Evolutionary conservation across 345 rosid species (phyloP), one percentile per base, ranked within the genome.

Genomic region (Carallia brachiata): DNA sequence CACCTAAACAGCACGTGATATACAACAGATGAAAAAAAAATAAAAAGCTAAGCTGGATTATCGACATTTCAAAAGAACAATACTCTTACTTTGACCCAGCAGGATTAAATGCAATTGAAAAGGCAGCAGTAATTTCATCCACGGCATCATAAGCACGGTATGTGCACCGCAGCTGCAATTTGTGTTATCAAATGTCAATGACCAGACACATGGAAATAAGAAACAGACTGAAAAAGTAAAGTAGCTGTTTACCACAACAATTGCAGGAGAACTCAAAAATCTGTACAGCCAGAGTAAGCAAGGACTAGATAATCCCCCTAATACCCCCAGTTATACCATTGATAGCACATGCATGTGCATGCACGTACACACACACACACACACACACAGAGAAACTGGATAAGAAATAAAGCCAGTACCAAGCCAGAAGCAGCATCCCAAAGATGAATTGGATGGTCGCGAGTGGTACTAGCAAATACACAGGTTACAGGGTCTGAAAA

Each of bases 391-490:
- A 57, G 9, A 10, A 39, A n/a, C 10, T 36, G 6, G 30, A 13
- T 27, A 70, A 40, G 32, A 69, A 13, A 60, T 6, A 69, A 65
- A 74, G 62, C 69, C 16, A 81, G 65, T 81, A 95, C 99, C 98
- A 81, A 78, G 82, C 97, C 98, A 74, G 97, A 84, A 72, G 88
- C 71, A 67, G 97, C 93, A 81, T 95, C 99, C 98, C 96, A 92
- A 61, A 95, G 89, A 89, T 95, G 99, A 71, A 95, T 95, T 1
- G 99, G 99, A 81, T 92, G 99, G 86, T 95, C 99, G 60, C 94
- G 94, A 39, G 90, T 86, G 2, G 90, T 80, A 61, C 84, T 89
- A 62, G 98, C 99, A 58, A 95, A 92, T 32, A 95, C 98, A 70
- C 96, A 95, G 54, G 88, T 86, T 61, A 81, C 84, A 1, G 94